Percentiles rank a stretch among this genome's conserved stretches.
Evolutionary conservation across 257 asterid genomes (phyloP).

Genomic region (Cruciata laevipes): DNA sequence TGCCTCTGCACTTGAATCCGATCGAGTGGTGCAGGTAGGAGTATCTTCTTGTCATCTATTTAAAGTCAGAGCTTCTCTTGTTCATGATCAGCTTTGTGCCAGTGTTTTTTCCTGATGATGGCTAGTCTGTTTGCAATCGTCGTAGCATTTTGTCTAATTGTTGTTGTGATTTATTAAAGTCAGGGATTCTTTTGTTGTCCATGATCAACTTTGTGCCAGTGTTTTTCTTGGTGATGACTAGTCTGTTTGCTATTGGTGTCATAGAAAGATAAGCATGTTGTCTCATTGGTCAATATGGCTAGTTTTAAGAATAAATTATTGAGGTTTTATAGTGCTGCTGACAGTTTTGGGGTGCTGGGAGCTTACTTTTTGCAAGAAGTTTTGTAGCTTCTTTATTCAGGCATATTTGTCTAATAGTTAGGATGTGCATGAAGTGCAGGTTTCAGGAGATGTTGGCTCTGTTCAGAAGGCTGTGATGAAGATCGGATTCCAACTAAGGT

Average conservation of each 20-base stretch:
- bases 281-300: neutral
- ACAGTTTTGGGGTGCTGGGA: neutral
- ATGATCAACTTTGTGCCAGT: neutral
- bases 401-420: neutral
- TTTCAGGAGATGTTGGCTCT: conserved; percentile 75
- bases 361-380: neutral
- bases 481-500: conserved; percentile 89
- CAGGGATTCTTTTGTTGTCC: neutral
- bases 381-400: neutral
- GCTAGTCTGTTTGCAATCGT: too few species aligned
- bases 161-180: too few species aligned
- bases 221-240: neutral
- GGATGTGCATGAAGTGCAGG: conserved; percentile 34
- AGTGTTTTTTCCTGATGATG: too few species aligned
- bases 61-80: neutral
- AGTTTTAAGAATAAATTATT: neutral
- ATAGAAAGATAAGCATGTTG: neutral
- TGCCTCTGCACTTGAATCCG: conserved; percentile 95
- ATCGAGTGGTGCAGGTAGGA: conserved; percentile 89
- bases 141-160: too few species aligned
- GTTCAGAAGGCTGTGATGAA: conserved; percentile 89
- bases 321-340: neutral
- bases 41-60: neutral
- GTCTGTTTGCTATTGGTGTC: neutral
- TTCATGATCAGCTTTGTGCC: too few species aligned